These are phyloP conservation scores for Thielaviopsis euricoi DNA, from an alignment of 2,329 filamentous ascomycete genomes.

Conservation along the genomic window DNA sequence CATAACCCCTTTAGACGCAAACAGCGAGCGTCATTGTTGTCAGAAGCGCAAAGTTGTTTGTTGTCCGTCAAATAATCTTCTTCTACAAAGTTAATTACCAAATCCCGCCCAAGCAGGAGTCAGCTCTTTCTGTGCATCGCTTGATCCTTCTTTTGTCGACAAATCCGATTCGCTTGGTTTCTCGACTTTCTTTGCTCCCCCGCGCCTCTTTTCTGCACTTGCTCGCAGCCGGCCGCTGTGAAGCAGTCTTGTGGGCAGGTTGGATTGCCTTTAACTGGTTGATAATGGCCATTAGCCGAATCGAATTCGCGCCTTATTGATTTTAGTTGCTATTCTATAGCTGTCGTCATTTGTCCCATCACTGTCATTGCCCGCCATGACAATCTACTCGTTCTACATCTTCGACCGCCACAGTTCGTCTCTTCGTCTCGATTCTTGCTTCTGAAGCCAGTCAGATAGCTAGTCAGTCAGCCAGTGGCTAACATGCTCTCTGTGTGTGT, in stretches of 20 bases:
- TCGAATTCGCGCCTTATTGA: neutral
- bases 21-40: neutral
- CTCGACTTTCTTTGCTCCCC: too few relatives aligned
- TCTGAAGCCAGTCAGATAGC: too few relatives aligned
- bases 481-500: too few relatives aligned
- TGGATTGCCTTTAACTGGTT: neutral
- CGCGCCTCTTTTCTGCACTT: too few relatives aligned
- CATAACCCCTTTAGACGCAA: neutral
- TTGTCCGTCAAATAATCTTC: neutral
- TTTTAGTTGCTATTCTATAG: too few relatives aligned
- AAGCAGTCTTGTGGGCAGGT: neutral
- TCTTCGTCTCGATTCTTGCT: neutral
- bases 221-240: neutral
- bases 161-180: neutral
- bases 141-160: too few relatives aligned
- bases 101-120: too few relatives aligned
- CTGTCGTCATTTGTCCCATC: neutral
- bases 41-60: neutral
- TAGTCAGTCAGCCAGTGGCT: neutral
- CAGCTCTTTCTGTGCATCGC: neutral
- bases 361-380: slow-evolving; percentile 55
- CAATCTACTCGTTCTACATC: slow-evolving; percentile 95
- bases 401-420: slow-evolving; percentile 89
- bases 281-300: slow-evolving; percentile 4
- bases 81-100: too few relatives aligned